phyloP scores from a whole-genome alignment of 805 yeast genomes.

The Scheffersomyces amazonensis region DNA sequence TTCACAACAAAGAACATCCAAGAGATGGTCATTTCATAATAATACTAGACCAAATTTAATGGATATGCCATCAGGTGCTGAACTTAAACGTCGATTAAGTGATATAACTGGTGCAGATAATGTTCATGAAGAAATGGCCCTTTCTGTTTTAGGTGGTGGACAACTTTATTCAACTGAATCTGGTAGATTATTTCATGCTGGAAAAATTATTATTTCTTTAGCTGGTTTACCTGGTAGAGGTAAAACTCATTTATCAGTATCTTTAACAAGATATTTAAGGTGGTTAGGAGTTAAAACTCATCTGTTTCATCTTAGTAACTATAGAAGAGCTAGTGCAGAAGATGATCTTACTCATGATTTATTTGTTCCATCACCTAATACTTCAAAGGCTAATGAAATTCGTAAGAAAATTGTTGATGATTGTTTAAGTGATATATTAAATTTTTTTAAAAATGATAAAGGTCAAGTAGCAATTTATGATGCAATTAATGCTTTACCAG shows the following conservation, averaged over 20 bases:
- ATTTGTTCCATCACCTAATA: slow-evolving; percentile 52
- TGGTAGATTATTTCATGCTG: slow-evolving; percentile 93
- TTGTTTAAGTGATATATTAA: slow-evolving; percentile 66
- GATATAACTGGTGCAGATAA: slow-evolving; percentile 47
- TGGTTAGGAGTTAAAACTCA: slow-evolving; percentile 97
- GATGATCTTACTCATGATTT: slow-evolving; percentile 61
- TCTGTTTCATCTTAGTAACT: slow-evolving; percentile 89
- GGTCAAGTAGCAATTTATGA: slow-evolving; percentile 97
- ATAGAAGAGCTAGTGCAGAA: slow-evolving; percentile 58
- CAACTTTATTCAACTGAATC: slow-evolving; percentile 91
- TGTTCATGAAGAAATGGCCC: slow-evolving; percentile 49
- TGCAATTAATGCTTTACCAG: slow-evolving; percentile 82
- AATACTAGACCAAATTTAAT: slow-evolving; percentile 35
- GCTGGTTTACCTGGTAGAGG: slow-evolving; percentile 97
- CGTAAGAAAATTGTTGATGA: slow-evolving; percentile 58
- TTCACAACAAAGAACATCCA: slow-evolving; percentile 32
- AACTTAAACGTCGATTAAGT: slow-evolving; percentile 29
- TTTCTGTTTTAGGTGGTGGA: slow-evolving; percentile 38
- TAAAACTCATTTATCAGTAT: slow-evolving; percentile 88
- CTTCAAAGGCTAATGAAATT: slow-evolving; percentile 42
- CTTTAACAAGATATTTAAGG: slow-evolving; percentile 84
- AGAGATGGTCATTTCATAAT: slow-evolving; percentile 43
- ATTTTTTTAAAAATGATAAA: slow-evolving; percentile 67
- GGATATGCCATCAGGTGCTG: slow-evolving; percentile 25
- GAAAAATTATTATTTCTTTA: slow-evolving; percentile 81